Base-by-base conservation (phyloP, 805 yeast species). In the Wickerhamiella occidentalis region DNA sequence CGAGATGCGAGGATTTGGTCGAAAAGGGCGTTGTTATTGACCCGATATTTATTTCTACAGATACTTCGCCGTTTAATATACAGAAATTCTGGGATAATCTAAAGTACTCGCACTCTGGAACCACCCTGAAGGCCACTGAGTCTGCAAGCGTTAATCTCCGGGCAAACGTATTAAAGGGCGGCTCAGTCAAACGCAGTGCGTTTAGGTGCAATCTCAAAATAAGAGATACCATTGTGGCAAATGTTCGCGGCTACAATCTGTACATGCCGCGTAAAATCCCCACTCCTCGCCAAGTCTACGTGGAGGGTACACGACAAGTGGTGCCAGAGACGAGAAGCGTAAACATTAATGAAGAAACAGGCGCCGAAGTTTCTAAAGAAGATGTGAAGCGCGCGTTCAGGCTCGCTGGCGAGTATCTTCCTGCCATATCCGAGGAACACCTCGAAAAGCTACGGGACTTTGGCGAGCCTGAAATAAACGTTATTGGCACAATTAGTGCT, bases 211-310 rank as follows among this genome's bases (percentile, higher is more conserved):
- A 15, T 8, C 23, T 57, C 8, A 3, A 12, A n/a, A 19, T 57
- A 3, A 47, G 42, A 6, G 28, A 22, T 17, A 36, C 88, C 17
- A 68, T 71, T 0, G 73, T 90, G 44, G 82, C 47, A 3, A 33
- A 86, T 0, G 71, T 88, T 0, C 76, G 75, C 55, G 96, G 95
- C 0, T 83, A 78, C 58, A 65, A 81, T 0, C 69, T 83, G n/a
- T 75, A 73, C 52, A 68, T 71, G 6, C 77, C 76, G 47, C 80
- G 79, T 51, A 72, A 68, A 38, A 58, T 77, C 0, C 69, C 72
- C 17, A 65, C 73, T n/a, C 67, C 76, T 11, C 71, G 71, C 35
- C 69, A 69, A 40, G 74, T 83, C 4, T 78, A 75, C 60, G 77
- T 74, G 38, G 72, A 73, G 45, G 75, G 72, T 2, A 80, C 77